phyloP scores from a whole-genome alignment of 2,329 filamentous ascomycete species.

The Sclerotinia glacialis region DNA sequence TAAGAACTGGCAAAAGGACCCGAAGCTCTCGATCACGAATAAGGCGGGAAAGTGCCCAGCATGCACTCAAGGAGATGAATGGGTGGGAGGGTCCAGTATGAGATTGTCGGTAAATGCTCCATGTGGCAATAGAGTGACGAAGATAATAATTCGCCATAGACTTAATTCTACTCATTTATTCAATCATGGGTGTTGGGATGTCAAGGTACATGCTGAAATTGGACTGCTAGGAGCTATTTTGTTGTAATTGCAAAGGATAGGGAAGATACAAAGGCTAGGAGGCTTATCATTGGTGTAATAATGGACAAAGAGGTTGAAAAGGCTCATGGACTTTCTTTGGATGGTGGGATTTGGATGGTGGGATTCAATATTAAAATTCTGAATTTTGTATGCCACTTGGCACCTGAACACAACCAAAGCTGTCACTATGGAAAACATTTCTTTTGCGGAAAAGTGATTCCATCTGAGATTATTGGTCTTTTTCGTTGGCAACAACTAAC shows the following conservation, averaged over 20 bases:
- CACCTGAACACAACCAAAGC: neutral
- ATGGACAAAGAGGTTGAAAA: neutral
- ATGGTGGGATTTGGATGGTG: too few species aligned
- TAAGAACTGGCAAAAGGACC: constrained; percentile 6
- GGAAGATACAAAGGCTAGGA: neutral
- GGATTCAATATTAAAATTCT: neutral
- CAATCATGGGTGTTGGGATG: neutral
- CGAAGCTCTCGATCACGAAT: constrained; percentile 6
- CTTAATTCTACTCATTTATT: neutral
- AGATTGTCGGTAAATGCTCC: constrained; percentile 5
- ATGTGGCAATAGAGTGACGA: neutral
- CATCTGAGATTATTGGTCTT: neutral
- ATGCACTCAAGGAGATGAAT: constrained; percentile 3
- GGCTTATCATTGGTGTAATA: neutral
- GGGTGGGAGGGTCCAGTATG: constrained; percentile 7
- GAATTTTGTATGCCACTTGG: neutral
- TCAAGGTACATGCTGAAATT: neutral
- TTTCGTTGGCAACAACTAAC: neutral
- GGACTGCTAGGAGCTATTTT: neutral
- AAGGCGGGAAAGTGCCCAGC: constrained; percentile 1
- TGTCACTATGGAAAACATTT: neutral
- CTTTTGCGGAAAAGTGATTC: neutral
- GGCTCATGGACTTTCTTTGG: neutral
- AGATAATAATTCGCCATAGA: constrained; percentile 10
- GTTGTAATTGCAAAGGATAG: neutral